Conservation (phyloP, 345 rosid genomes). For the Dipteronia dyeriana region DNA sequence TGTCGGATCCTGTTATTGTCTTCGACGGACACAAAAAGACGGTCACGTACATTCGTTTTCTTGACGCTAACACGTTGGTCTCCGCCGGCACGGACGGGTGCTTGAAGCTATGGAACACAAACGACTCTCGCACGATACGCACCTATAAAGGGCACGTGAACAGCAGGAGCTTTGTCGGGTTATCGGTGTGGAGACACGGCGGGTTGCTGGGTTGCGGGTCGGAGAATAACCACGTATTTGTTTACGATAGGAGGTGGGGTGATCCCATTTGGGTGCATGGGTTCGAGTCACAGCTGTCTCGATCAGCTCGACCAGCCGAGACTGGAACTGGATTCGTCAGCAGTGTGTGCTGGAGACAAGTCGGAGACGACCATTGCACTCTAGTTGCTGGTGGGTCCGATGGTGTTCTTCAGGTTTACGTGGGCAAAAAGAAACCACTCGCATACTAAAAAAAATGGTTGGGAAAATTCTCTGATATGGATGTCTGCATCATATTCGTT, state of each 20-base stretch:
- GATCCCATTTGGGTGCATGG: constrained; percentile 73
- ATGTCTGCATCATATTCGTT: too few relatives aligned
- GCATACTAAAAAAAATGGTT: neutral
- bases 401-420: constrained; percentile 62
- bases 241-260: constrained; percentile 79
- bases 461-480: neutral
- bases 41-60: constrained; percentile 65
- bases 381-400: constrained; percentile 85
- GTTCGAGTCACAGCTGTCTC: constrained; percentile 35
- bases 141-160: constrained; percentile 75
- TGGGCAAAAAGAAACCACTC: constrained; percentile 39
- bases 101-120: constrained; percentile 63
- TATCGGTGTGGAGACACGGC: constrained; percentile 74
- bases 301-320: neutral
- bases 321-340: constrained; percentile 52
- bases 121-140: constrained; percentile 35
- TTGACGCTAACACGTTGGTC: constrained; percentile 41
- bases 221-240: constrained; percentile 67
- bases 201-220: constrained; percentile 85
- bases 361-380: constrained; percentile 54
- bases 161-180: constrained; percentile 69
- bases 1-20: constrained; percentile 40
- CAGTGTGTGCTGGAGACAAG: constrained; percentile 86
- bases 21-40: constrained; percentile 70
- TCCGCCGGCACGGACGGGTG: constrained; percentile 74